Evolutionary conservation across 1,284 basidiomycete genomes (phyloP).

Genomic region (Pisolithus thermaeus): DNA sequence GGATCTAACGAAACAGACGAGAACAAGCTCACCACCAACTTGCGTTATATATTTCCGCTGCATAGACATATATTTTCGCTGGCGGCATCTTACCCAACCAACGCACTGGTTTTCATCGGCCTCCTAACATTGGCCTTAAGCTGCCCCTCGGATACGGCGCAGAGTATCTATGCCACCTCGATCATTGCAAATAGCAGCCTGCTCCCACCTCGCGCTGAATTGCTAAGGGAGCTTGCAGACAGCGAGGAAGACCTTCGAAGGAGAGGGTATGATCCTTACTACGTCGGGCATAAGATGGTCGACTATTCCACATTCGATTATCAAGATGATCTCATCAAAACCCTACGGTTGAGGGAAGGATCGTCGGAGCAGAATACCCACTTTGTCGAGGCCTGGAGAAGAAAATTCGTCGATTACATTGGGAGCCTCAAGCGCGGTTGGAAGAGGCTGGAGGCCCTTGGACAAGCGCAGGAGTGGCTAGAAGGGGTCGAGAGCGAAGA

Average conservation of each 20-base stretch:
- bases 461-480: slow-evolving; percentile 32
- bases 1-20: slow-evolving; percentile 22
- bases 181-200: slow-evolving; percentile 38
- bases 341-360: slow-evolving; percentile 36
- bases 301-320: slow-evolving; percentile 39
- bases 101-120: slow-evolving; percentile 50
- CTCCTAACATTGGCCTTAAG: slow-evolving; percentile 38
- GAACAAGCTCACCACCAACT: slow-evolving; percentile 38
- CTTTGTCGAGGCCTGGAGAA: slow-evolving; percentile 47
- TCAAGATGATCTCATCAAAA: slow-evolving; percentile 42
- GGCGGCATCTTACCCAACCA: slow-evolving; percentile 39
- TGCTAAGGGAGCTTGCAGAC: slow-evolving; percentile 37
- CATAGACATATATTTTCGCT: slow-evolving; percentile 50
- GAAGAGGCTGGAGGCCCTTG: slow-evolving; percentile 37
- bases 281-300: slow-evolving; percentile 43
- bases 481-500: slow-evolving; percentile 33
- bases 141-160: slow-evolving; percentile 42
- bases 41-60: slow-evolving; percentile 50
- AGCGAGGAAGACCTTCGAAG: slow-evolving; percentile 36
- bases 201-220: slow-evolving; percentile 34
- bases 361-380: slow-evolving; percentile 38
- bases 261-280: slow-evolving; percentile 43
- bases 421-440: slow-evolving; percentile 36
- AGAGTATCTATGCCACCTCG: slow-evolving; percentile 42
- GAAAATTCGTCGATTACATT: slow-evolving; percentile 30